Evolutionary conservation across 2,329 filamentous ascomycete genomes (phyloP).

Genomic region (Cordyceps farinosa): DNA sequence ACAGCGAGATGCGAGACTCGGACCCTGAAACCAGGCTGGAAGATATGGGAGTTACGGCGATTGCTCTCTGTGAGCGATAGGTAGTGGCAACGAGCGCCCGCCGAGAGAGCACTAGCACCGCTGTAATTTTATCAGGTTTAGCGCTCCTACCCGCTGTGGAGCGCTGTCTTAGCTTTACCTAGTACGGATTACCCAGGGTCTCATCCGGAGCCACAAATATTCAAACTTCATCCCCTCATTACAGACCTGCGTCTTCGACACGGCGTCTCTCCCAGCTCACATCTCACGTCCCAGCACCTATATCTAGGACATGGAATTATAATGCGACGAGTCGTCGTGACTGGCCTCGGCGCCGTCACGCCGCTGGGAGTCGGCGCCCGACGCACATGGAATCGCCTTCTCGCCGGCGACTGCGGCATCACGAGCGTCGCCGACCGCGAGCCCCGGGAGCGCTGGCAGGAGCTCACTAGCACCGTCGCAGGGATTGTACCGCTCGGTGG

Average conservation of each 20-base stretch:
- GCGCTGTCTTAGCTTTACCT: not conserved
- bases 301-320: conserved; percentile 38
- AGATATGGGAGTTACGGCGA: not conserved
- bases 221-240: not conserved
- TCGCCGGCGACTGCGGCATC: conserved; percentile 78
- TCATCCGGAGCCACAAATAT: not conserved
- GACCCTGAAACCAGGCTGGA: conserved; percentile 4
- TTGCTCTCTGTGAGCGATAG: too few species aligned
- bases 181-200: too few species aligned
- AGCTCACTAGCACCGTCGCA: conserved; percentile 79
- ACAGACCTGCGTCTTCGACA: not conserved
- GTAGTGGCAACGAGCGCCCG: not conserved
- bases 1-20: not conserved
- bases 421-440: conserved; percentile 63
- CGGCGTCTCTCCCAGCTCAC: not conserved
- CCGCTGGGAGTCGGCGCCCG: conserved; percentile 78
- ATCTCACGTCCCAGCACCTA: not conserved
- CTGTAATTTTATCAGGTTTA: not conserved
- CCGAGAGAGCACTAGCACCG: not conserved
- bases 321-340: conserved; percentile 76
- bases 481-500: conserved; percentile 65
- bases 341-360: conserved; percentile 76
- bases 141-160: not conserved
- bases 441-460: conserved; percentile 57
- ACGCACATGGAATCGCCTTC: conserved; percentile 74